A percentile compares a stretch with the other conserved stretches of the same genome.
phyloP scores from a whole-genome alignment of 805 yeast species.

The Maudiozyma turicensis region DNA sequence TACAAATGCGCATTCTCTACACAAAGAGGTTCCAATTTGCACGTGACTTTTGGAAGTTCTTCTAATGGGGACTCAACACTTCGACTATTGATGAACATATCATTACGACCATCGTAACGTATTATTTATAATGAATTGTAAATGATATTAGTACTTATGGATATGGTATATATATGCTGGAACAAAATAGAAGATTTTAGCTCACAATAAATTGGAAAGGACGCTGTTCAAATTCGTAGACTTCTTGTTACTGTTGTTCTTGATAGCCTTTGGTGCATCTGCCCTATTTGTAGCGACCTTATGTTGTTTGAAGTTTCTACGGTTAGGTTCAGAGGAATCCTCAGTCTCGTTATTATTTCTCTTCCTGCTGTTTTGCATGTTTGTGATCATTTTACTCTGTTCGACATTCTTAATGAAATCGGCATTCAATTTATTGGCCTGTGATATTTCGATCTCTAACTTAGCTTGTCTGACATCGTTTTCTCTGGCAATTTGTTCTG shows the following conservation, averaged over 20 bases:
- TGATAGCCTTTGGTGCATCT: slow-evolving; percentile 40
- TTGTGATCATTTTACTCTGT: slow-evolving; percentile 67
- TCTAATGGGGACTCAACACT: too few species aligned
- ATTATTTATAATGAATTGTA: too few species aligned
- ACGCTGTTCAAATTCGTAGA: slow-evolving; percentile 35
- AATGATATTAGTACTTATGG: too few species aligned
- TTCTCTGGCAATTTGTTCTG: slow-evolving; percentile 87
- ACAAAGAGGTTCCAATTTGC: too few species aligned
- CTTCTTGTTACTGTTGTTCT: slow-evolving; percentile 34
- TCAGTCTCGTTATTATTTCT: slow-evolving; percentile 13
- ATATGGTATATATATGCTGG: neutral
- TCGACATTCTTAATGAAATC: slow-evolving; percentile 78
- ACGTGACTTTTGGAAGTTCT: too few species aligned
- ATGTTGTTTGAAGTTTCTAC: slow-evolving; percentile 63
- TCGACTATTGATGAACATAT: too few species aligned
- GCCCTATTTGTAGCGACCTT: slow-evolving; percentile 58
- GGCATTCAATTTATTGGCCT: slow-evolving; percentile 80
- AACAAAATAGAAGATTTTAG: neutral
- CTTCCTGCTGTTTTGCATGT: slow-evolving; percentile 37
- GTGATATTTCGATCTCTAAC: slow-evolving; percentile 78
- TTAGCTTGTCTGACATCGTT: slow-evolving; percentile 82
- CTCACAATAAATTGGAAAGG: slow-evolving; percentile 43
- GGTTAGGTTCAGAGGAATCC: slow-evolving; percentile 23
- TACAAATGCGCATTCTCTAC: too few species aligned
- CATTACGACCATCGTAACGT: too few species aligned